These are phyloP conservation scores for Hanseniaspora thailandica DNA, from an alignment of 805 yeast genomes.

Conservation along the genomic window DNA sequence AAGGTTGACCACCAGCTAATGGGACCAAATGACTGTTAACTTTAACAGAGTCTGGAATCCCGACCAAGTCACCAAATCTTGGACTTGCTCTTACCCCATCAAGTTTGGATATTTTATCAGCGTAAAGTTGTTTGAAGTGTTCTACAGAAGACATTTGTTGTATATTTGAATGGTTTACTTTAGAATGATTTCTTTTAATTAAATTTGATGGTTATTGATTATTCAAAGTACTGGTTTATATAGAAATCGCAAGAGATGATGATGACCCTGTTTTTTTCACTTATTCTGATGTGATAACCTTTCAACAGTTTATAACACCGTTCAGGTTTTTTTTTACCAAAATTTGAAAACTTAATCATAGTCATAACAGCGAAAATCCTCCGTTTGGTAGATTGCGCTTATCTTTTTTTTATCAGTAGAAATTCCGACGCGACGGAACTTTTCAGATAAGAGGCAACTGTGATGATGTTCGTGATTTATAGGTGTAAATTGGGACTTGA, in stretches of 20 bases:
- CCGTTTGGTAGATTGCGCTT: neutral
- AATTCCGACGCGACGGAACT: neutral
- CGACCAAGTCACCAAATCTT: neutral
- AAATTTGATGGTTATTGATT: neutral
- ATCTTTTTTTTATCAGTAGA: too few species aligned
- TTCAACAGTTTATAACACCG: too few species aligned
- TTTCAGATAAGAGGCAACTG: too few species aligned
- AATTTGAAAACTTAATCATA: too few species aligned
- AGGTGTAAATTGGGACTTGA: too few species aligned
- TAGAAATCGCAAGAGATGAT: too few species aligned
- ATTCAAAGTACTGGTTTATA: too few species aligned
- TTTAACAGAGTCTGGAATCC: conserved; percentile 4
- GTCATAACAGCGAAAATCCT: too few species aligned
- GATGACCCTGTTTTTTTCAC: too few species aligned
- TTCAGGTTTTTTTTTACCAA: too few species aligned
- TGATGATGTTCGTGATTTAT: neutral
- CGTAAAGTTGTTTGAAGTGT: neutral
- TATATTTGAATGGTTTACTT: neutral
- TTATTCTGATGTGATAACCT: too few species aligned
- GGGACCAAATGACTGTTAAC: conserved; percentile 27
- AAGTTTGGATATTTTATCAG: neutral
- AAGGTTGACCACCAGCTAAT: conserved; percentile 50
- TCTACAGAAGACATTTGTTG: neutral
- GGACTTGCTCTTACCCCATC: neutral
- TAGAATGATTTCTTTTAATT: neutral